Conservation (phyloP, 371 early-diverging fungal genomes). For the Batkoa obscura region DNA sequence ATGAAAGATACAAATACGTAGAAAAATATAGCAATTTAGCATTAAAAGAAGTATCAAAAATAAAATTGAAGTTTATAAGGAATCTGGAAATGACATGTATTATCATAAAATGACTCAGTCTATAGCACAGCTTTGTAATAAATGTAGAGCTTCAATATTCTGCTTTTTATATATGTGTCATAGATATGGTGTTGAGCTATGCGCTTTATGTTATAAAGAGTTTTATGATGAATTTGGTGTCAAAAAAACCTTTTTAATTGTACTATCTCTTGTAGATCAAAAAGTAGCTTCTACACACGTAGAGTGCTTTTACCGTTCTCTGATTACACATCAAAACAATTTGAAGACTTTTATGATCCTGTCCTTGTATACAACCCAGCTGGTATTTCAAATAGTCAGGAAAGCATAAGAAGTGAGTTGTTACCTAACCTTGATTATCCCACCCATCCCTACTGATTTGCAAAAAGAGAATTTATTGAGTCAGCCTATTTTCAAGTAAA, state of each 20-base stretch:
- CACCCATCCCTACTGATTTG: neutral
- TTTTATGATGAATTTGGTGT: slow-evolving; percentile 5
- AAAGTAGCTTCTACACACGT: neutral
- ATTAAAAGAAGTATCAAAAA: neutral
- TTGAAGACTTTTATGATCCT: slow-evolving; percentile 7
- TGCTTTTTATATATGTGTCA: slow-evolving; percentile 27
- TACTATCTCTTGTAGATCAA: neutral
- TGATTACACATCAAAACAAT: slow-evolving; percentile 10
- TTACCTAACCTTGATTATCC: neutral
- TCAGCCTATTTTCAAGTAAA: slow-evolving; percentile 14
- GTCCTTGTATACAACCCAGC: slow-evolving; percentile 18
- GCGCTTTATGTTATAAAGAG: slow-evolving; percentile 23
- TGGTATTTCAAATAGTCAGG: slow-evolving; percentile 1
- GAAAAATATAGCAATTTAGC: neutral
- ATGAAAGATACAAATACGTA: neutral
- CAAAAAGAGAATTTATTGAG: slow-evolving; percentile 5
- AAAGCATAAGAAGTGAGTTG: neutral
- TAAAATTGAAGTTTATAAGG: neutral
- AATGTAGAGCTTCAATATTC: slow-evolving; percentile 22
- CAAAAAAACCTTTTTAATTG: too few relatives aligned
- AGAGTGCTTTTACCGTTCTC: slow-evolving; percentile 18
- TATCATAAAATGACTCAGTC: neutral
- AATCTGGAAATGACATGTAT: neutral
- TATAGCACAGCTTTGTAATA: slow-evolving; percentile 24
- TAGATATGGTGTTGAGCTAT: slow-evolving; percentile 28